Percentiles rank a stretch among this genome's conserved stretches.
Conservation (phyloP, 1,139 yeast species). For the Pichia sp. region DNA sequence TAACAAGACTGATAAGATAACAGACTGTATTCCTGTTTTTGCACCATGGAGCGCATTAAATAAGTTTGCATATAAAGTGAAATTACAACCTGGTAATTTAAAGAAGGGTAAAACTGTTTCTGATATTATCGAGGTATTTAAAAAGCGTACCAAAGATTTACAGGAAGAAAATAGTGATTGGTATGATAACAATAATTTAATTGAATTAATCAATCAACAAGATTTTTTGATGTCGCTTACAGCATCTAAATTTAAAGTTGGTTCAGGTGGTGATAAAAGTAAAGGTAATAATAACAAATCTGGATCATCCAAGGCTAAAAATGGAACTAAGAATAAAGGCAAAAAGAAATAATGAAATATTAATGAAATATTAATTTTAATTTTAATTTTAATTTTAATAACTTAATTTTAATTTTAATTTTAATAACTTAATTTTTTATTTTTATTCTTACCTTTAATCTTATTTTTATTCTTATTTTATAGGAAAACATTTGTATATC, state of each 20-base stretch:
- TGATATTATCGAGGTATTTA: constrained; percentile 59
- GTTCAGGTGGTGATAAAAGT: constrained; percentile 30
- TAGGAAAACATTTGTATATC: not conserved
- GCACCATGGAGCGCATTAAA: constrained; percentile 86
- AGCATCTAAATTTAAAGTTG: constrained; percentile 42
- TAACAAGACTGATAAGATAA: constrained; percentile 37
- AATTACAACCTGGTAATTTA: constrained; percentile 77
- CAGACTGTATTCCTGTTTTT: constrained; percentile 74
- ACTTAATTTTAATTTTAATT: too few relatives aligned
- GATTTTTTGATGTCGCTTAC: constrained; percentile 49
- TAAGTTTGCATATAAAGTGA: constrained; percentile 74
- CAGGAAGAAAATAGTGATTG: constrained; percentile 47
- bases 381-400: too few relatives aligned
- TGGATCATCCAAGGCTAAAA: constrained; percentile 7
- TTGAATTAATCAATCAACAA: constrained; percentile 51
- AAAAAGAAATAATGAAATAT: constrained; percentile 11
- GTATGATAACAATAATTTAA: constrained; percentile 59
- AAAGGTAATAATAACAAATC: constrained; percentile 11
- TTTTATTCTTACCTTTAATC: too few relatives aligned
- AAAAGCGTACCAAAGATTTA: constrained; percentile 33
- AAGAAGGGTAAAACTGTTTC: constrained; percentile 84
- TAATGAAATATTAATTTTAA: not conserved
- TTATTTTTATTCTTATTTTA: not conserved
- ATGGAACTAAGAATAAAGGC: constrained; percentile 1
- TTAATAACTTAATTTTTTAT: too few relatives aligned